Conservation (phyloP, 139 green algal genomes). For the Chlamydomonas sp. region DNA sequence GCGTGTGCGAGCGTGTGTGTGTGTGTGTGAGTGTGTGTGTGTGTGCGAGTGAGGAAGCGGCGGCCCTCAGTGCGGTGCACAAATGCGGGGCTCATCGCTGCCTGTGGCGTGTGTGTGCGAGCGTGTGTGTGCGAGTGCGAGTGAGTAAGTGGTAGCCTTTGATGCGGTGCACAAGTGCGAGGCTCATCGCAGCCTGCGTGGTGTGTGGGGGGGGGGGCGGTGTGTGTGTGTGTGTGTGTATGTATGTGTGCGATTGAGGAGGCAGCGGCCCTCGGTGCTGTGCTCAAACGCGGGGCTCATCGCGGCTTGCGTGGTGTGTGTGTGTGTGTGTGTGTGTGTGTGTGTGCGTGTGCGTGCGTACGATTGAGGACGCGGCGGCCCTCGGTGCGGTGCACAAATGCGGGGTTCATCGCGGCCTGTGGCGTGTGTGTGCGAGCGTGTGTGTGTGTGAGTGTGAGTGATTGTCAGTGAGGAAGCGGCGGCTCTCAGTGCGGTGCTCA, state of each 20-base stretch:
- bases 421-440: too few species aligned
- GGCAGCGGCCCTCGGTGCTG: constrained; percentile 55
- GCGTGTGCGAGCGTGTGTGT: too few species aligned
- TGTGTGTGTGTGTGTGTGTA: too few species aligned
- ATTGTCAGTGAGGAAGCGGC: constrained; percentile 59
- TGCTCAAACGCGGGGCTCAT: constrained; percentile 62
- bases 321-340: too few species aligned
- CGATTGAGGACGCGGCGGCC: constrained; percentile 63
- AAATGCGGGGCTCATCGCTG: constrained; percentile 59
- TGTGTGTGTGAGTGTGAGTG: too few species aligned
- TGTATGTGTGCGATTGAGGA: too few species aligned
- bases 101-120: too few species aligned
- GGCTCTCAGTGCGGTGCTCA: constrained; percentile 53
- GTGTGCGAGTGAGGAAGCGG: constrained; percentile 58
- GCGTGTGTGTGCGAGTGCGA: too few species aligned
- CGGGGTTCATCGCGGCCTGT: constrained; percentile 46
- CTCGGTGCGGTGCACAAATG: constrained; percentile 59
- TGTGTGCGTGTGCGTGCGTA: too few species aligned
- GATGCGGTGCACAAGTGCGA: constrained; percentile 50
- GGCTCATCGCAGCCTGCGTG: constrained; percentile 46
- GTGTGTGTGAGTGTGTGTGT: too few species aligned
- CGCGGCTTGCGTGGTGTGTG: constrained; percentile 38
- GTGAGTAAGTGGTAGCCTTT: constrained; percentile 69
- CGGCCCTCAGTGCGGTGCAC: constrained; percentile 56
- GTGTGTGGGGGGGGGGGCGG: too few species aligned